Evolutionary conservation across 1,284 basidiomycete genomes (phyloP), one percentile per base, ranked within the genome.

Genomic region (Moniliophthora roreri): DNA sequence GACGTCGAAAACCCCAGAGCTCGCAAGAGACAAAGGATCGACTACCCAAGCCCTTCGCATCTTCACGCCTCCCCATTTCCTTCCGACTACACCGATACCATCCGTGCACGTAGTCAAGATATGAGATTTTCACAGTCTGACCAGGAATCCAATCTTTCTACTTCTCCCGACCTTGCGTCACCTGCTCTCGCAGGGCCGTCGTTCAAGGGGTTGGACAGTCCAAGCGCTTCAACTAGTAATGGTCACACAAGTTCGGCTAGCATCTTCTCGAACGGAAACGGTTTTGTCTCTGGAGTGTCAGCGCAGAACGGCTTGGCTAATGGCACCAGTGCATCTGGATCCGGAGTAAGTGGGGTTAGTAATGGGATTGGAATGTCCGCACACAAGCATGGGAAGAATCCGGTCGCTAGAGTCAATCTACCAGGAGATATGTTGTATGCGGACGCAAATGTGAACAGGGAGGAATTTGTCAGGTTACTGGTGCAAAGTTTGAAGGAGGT

Each of bases 401-500:
- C 71, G 21, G 66, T 88, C 57, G 66, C 82, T 26, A 79, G 74
- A 61, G 84, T 91, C 41, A 75, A 76, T 47, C 76, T 90, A 35
- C 85, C 85, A 18, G 88, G 89, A 24, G 82, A 83, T 42, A 78
- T 79, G 40, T 74, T 92, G 36, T 91, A 89, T 62, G 82, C 89
- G 49, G 87, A 88, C 67, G 86, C 87, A 58, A 75, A 77, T 58
- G 78, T 97, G 52, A 86, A 95, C 71, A 80, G 93, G 60, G 89
- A 95, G 69, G 95, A 99, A 73, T 90, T 95, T 61, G 87, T 98
- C 48, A 80, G 96, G 62, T 74, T 99, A 45, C 86, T 95, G 41
- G 79, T 98, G 58, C 96, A 99, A 69, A 91, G 89, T 56, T 72
- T 99, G 60, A 78, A 89, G 59, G 96, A 99, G 70, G 88, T 97